These are phyloP conservation scores for Mediolabrus comicus DNA, from an alignment of 108 stramenopile species.

Conservation along the genomic window DNA sequence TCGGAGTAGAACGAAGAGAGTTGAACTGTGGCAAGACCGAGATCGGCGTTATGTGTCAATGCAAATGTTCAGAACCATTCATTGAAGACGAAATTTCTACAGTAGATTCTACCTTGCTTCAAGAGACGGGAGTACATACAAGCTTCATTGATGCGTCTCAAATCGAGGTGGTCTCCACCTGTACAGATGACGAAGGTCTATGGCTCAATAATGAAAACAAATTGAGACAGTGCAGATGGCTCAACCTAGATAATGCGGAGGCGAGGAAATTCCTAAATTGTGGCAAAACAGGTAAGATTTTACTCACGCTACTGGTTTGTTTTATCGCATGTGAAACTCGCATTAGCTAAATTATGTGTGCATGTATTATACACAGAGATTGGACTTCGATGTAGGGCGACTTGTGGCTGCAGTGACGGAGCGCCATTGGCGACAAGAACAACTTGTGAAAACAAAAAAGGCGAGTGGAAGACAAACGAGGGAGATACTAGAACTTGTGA, in stretches of 20 bases:
- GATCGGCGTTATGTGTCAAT: too few species aligned
- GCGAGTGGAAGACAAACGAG: conserved; percentile 12
- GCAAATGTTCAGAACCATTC: too few species aligned
- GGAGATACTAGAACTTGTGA: conserved; percentile 6
- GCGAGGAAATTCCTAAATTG: conserved; percentile 36
- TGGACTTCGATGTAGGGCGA: conserved; percentile 21
- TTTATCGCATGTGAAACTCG: neutral
- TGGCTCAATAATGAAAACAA: neutral
- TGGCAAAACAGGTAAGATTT: neutral
- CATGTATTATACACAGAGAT: conserved; percentile 32
- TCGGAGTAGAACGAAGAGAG: too few species aligned
- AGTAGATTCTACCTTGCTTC: too few species aligned
- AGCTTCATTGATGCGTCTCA: too few species aligned
- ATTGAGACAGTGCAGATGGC: conserved; percentile 25
- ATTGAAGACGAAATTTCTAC: too few species aligned
- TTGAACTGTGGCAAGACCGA: too few species aligned
- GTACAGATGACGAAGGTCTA: too few species aligned
- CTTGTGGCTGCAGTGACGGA: neutral
- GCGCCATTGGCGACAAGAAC: neutral
- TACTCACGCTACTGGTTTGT: neutral
- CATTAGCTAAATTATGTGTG: neutral
- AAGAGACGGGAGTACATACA: too few species aligned
- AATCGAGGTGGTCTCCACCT: too few species aligned
- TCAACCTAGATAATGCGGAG: conserved; percentile 21
- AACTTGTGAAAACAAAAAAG: conserved; percentile 6